Evolutionary conservation across 1,139 yeast genomes (phyloP), one percentile per base, ranked within the genome.

Genomic region (Pneumocystis carinii): DNA sequence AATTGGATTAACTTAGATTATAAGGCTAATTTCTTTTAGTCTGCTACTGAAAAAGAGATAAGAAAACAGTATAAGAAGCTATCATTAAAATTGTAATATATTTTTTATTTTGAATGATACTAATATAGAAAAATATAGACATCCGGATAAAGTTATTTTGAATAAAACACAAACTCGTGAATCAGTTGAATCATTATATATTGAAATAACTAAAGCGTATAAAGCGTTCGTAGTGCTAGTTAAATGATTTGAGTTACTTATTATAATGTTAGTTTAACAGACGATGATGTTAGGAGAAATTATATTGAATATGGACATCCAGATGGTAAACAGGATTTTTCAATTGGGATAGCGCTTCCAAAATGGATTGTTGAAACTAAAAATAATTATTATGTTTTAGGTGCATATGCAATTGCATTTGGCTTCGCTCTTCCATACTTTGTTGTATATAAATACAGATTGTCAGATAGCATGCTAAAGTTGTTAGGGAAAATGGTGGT

Each of bases 321-420:
- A 6, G 98, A 94, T 75, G 98, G 98, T 56, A 96, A 95, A 61
- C 96, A 89, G 74, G 88, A 88, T 60, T 80, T 87, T n/a, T 78
- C 86, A n/a, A 97, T 89, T 73, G 98, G 98, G 65, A 90, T 94
- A 74, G 99, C 97, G 0, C 77, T 94, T 69, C 99, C 99, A 56
- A 85, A 86, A 72, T 89, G 89, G 75, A 79, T 94, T 69, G 89
- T 94, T 58, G 96, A 89, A 69, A 92, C 95, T 41, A 80, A 83
- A 66, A 86, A 86, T 58, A 85, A 95, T 5, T 82, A 86, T 1
- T 70, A 86, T 59, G 79, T 87, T 69, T 74, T 86, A 57, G 82
- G 86, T 35, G 74, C 82, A 7, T 94, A 94, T 74, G 83, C 89
- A 63, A 68, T 83, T 12, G 75, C 88, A 61, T 83, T 94, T 69